These are phyloP conservation scores for Phytophthora fragariaefolia DNA, from an alignment of 352 stramenopile species.

Conservation along the genomic window DNA sequence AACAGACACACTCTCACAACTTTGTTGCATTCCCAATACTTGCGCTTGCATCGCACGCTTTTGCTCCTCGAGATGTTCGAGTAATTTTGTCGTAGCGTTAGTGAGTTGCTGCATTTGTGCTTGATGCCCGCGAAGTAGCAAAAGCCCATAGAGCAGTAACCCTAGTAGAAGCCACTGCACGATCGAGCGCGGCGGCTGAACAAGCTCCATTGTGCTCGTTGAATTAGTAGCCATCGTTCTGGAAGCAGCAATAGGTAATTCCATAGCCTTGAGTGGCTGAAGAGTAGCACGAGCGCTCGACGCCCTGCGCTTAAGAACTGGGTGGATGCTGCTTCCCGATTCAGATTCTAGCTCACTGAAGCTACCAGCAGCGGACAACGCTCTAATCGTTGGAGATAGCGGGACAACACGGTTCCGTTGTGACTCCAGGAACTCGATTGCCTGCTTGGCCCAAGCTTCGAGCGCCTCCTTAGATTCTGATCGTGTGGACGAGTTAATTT, in stretches of 20 bases:
- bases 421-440: slow-evolving; percentile 52
- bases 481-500: slow-evolving; percentile 80
- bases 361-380: slow-evolving; percentile 22
- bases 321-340: slow-evolving; percentile 9
- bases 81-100: slow-evolving; percentile 40
- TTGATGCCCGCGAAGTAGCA: slow-evolving; percentile 51
- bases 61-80: slow-evolving; percentile 43
- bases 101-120: slow-evolving; percentile 54
- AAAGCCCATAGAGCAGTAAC: slow-evolving; percentile 44
- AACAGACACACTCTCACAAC: slow-evolving; percentile 30
- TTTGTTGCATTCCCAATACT: slow-evolving; percentile 29
- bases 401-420: slow-evolving; percentile 37
- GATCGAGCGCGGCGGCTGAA: slow-evolving; percentile 18
- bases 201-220: slow-evolving; percentile 2
- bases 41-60: slow-evolving; percentile 27
- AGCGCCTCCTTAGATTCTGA: slow-evolving; percentile 78
- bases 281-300: slow-evolving; percentile 9
- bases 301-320: slow-evolving; percentile 22
- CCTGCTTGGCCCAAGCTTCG: slow-evolving; percentile 63
- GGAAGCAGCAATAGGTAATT: not conserved
- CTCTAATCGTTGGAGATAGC: slow-evolving; percentile 24
- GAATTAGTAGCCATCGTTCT: not conserved
- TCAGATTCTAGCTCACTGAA: slow-evolving; percentile 37
- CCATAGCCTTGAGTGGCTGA: slow-evolving; percentile 10
- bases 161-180: slow-evolving; percentile 43